These are phyloP conservation scores for Aspergillus baeticus DNA, from an alignment of 495 filamentous ascomycete genomes.

Conservation along the genomic window DNA sequence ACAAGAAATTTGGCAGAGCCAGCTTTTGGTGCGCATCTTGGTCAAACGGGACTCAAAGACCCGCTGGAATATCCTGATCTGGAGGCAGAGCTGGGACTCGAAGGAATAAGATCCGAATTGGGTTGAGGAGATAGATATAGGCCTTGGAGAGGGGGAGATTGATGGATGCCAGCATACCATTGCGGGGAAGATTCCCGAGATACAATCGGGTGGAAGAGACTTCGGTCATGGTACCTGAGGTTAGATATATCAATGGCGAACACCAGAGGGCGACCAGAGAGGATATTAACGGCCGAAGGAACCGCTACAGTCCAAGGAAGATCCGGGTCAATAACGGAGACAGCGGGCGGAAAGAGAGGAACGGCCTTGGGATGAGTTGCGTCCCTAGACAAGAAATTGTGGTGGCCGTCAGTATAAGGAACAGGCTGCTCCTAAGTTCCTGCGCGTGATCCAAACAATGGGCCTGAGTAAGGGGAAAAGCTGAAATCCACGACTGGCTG, in stretches of 20 bases:
- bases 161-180: slow-evolving; percentile 67
- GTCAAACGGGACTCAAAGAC: slow-evolving; percentile 14
- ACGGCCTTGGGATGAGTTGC: slow-evolving; percentile 3
- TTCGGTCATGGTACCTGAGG: slow-evolving; percentile 48
- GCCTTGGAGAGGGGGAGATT: slow-evolving; percentile 25
- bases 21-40: slow-evolving; percentile 3
- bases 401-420: slow-evolving; percentile 1
- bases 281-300: slow-evolving; percentile 9
- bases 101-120: slow-evolving; percentile 19
- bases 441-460: slow-evolving; percentile 9
- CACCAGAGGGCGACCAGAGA: slow-evolving; percentile 6
- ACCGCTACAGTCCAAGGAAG: slow-evolving; percentile 10
- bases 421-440: slow-evolving; percentile 12
- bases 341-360: slow-evolving; percentile 1
- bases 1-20: neutral
- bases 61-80: slow-evolving; percentile 19
- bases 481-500: neutral
- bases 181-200: slow-evolving; percentile 94
- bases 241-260: slow-evolving; percentile 10
- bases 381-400: neutral
- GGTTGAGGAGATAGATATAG: slow-evolving; percentile 14
- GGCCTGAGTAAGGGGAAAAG: slow-evolving; percentile 13
- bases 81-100: slow-evolving; percentile 6
- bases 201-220: slow-evolving; percentile 93
- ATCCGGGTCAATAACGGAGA: slow-evolving; percentile 12